Evolutionary conservation across 371 early-diverging fungal genomes (phyloP), one percentile per base, ranked within the genome.

Genomic region (Lichtheimia corymbifera): DNA sequence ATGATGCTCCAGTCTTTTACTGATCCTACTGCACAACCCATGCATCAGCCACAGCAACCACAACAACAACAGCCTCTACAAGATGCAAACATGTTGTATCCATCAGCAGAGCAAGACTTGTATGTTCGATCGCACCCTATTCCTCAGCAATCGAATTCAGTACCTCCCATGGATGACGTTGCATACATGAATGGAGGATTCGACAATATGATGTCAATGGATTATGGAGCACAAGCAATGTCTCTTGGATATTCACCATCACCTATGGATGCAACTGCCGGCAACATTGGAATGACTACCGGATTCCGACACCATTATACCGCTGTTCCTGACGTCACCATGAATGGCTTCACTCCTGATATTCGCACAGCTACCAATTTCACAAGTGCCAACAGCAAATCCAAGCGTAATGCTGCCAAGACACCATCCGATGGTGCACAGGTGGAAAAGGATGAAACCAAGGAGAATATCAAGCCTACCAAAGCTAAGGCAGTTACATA

Each of bases 231-330:
- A 22, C 47, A 47, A 11, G 47, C 17, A 5, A 22, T 22, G n/a
- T 17, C 47, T 12, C 22, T 47, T n/a, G 47, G 47, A 0, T 47
- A 47, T 11, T 1, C 2, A 22, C 22, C 35, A 28, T 20, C 9
- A 17, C 27, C 50, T n/a, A 27, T 40, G 40, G 59, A 50, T 58
- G 11, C 57, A 24, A 35, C 20, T 17, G 54, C 50, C 2, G 49
- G 44, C 24, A 42, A 18, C 17, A 43, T 22, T 28, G 51, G 50
- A 17, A 15, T 28, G 50, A 62, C 65, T 17, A 62, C 65, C 1
- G 74, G 79, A 3, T 64, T 71, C 20, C 58, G 79, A 42, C 70
- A 69, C 6, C 79, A 79, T 50, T 74, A 76, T 47, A 55, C 72
- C 15, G 9, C 65, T 45, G 52, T 67, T 5, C 76, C 79, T 7